Conservation (phyloP, 257 asterid species). For the Thymus mandschuricus region DNA sequence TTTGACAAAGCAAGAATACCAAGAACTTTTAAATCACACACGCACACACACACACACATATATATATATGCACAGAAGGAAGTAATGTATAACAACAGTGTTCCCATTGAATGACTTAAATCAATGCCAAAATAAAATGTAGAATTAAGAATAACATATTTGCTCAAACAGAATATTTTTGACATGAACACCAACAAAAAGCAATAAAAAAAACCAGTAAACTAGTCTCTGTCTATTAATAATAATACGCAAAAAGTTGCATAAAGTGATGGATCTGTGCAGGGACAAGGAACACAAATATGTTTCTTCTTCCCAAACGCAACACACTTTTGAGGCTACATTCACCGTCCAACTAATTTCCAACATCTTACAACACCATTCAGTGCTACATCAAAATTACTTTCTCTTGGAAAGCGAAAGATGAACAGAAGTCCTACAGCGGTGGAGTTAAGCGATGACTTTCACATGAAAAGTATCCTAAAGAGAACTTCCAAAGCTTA, state of each 20-base stretch:
- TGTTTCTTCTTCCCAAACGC: too few relatives aligned
- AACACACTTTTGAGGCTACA: too few relatives aligned
- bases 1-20: background rate
- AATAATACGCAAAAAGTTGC: background rate
- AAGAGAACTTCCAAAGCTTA: background rate
- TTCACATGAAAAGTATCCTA: background rate
- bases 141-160: background rate
- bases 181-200: background rate
- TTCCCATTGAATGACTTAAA: background rate
- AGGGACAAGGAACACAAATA: background rate
- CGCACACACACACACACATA: background rate
- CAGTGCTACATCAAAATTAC: background rate
- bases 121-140: background rate
- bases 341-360: background rate
- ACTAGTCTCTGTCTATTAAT: too few relatives aligned
- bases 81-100: background rate
- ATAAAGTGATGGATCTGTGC: background rate
- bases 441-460: background rate
- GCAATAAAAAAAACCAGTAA: too few relatives aligned
- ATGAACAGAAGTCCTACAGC: background rate
- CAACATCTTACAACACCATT: slow-evolving; percentile 2
- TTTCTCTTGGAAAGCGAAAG: background rate
- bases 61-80: background rate
- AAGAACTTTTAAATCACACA: background rate
- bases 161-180: background rate